Percentiles rank a stretch among this genome's conserved stretches.
Evolutionary conservation across 2,329 filamentous ascomycete genomes (phyloP).

Genomic region (Graphilbum fragrans): DNA sequence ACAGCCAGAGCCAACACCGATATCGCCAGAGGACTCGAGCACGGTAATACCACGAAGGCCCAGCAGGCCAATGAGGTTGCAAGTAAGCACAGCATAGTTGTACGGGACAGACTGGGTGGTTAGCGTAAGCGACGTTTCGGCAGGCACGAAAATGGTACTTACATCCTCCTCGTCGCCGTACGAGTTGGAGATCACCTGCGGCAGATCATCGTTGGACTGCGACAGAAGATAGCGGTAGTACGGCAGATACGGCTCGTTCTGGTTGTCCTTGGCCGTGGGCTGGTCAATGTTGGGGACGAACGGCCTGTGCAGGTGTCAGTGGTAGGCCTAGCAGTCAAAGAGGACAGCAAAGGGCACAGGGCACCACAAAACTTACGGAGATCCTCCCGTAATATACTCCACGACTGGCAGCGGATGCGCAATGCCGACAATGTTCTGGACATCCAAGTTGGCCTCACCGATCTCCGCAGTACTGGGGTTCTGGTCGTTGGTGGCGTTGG

Average conservation of each 20-base stretch:
- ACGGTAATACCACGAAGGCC: conserved; percentile 54
- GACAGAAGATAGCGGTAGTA: conserved; percentile 48
- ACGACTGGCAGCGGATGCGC: conserved; percentile 26
- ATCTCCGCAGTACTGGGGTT: conserved; percentile 15
- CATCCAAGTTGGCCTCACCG: conserved; percentile 51
- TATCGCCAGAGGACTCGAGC: conserved; percentile 53
- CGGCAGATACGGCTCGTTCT: conserved; percentile 55
- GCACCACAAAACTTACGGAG: conserved; percentile 17
- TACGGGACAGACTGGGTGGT: conserved; percentile 40
- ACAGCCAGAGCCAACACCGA: conserved; percentile 20
- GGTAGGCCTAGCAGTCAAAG: background rate
- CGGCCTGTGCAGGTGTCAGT: conserved; percentile 11
- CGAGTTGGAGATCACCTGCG: conserved; percentile 54
- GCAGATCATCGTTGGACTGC: conserved; percentile 40
- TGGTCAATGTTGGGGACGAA: conserved; percentile 17
- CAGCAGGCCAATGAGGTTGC: conserved; percentile 50
- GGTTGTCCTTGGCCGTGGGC: conserved; percentile 23
- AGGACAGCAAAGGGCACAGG: conserved; percentile 11
- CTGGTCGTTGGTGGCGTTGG: conserved; percentile 39
- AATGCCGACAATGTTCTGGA: conserved; percentile 46
- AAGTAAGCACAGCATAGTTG: conserved; percentile 38
- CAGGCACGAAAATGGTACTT: background rate
- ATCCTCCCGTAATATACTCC: conserved; percentile 14
- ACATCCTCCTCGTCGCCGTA: conserved; percentile 52
- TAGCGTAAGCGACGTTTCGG: no score